A percentile compares a stretch with the other conserved stretches of the same genome.
Evolutionary conservation across 306 rosid genomes (phyloP).

Genomic region (Cicer bijugum): DNA sequence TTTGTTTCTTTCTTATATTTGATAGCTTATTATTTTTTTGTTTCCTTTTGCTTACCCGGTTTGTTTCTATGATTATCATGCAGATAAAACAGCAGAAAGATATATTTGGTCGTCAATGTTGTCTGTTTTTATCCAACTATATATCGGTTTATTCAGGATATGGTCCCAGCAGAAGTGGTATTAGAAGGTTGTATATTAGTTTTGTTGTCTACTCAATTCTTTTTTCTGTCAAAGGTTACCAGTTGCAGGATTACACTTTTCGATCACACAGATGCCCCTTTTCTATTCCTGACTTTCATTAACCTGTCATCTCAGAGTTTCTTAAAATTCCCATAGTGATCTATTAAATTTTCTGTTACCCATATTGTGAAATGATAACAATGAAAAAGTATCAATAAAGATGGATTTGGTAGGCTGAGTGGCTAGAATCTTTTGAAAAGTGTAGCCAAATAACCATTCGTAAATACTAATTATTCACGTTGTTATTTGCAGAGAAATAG

Average conservation of each 20-base stretch:
- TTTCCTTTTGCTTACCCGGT: constrained; percentile 40
- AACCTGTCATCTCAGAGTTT: constrained; percentile 8
- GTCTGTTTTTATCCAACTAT: constrained; percentile 74
- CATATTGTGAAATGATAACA: constrained; percentile 25
- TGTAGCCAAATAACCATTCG: constrained; percentile 25
- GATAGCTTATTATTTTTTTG: constrained; percentile 18
- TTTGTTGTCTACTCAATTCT: constrained; percentile 20
- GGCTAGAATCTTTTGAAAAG: constrained; percentile 11
- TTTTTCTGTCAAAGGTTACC: constrained; percentile 26
- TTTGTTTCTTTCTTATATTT: constrained; percentile 15
- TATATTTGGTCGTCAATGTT: constrained; percentile 62
- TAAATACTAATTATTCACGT: constrained; percentile 37
- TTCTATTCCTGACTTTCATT: constrained; percentile 31
- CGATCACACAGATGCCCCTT: constrained; percentile 11
- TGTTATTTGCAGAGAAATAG: constrained; percentile 73
- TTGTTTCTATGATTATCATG: constrained; percentile 47
- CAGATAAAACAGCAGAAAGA: constrained; percentile 88
- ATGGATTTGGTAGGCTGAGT: constrained; percentile 30
- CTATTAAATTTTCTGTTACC: constrained; percentile 22
- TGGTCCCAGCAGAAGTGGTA: constrained; percentile 76
- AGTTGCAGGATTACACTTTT: constrained; percentile 30
- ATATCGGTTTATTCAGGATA: constrained; percentile 77
- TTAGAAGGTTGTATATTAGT: constrained; percentile 64
- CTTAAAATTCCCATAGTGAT: neutral
- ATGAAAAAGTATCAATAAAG: constrained; percentile 18